Evolutionary conservation across 306 rosid genomes (phyloP), one percentile per base, ranked within the genome.

Genomic region (Dryas alaskensis): DNA sequence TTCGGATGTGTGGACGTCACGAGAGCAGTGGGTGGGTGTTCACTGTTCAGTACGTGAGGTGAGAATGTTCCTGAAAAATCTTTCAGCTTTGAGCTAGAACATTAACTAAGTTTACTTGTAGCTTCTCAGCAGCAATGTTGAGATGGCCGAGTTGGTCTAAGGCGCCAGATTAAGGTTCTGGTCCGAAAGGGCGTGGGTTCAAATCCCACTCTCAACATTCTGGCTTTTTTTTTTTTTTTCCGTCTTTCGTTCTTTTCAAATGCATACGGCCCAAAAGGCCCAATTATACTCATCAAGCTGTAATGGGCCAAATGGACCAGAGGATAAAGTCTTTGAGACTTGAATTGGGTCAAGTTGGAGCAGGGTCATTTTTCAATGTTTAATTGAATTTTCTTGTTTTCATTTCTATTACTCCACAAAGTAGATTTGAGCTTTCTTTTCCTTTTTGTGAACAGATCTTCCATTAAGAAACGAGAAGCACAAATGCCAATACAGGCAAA

Each of bases 131-230:
- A 51, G 14, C 16, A 51, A 14, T 12, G 75, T 71, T 71, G 75
- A 71, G 27, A 71, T 71, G 75, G 75, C 75, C 75, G 75, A 71
- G 75, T 71, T 71, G 75, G 75, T 71, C 75, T 58, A 71, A 71
- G 75, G 75, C 75, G 75, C 75, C 75, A 71, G 75, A 71, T 71
- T 71, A 71, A 71, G 66, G 66, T 71, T 71, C 75, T 71, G 66
- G 75, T 58, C 75, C 75, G 75, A 71, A 71, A 71, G 75, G 75
- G 75, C 75, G 66, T 71, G 75, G 75, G 75, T 71, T 71, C 75
- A 71, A 71, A 71, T 71, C 75, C 75, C 75, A 71, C 66, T 57
- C 45, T 71, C 75, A 71, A 71, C 75, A 71, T 71, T 11, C 4
- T 0, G 37, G 37, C 0, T 2, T 52, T 40, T 53, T 37, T 0